Conservation (phyloP, 257 asterid species). For the Perilla frutescens region DNA sequence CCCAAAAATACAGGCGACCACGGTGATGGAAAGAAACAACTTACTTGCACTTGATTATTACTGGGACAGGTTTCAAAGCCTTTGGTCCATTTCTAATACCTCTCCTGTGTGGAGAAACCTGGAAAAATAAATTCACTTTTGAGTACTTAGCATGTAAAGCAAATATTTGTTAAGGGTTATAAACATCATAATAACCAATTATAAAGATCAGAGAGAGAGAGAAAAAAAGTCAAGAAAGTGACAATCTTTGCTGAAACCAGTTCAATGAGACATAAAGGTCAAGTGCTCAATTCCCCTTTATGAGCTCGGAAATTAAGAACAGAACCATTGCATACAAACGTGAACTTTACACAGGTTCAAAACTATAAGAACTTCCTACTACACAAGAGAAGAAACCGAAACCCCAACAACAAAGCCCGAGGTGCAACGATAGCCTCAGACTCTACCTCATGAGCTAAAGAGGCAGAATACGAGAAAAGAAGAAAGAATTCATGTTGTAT, state of each 20-base stretch:
- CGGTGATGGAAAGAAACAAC: slow-evolving; percentile 36
- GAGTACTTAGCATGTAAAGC: slow-evolving; percentile 20
- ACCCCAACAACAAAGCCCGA: slow-evolving; percentile 10
- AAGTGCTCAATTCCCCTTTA: neutral
- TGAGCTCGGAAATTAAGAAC: neutral
- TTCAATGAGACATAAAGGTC: neutral
- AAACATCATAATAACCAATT: neutral
- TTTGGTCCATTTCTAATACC: slow-evolving; percentile 97
- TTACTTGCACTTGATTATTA: slow-evolving; percentile 93
- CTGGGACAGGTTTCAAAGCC: slow-evolving; percentile 97
- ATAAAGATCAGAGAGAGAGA: neutral
- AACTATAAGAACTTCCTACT: neutral
- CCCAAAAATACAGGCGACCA: neutral
- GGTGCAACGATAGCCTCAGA: neutral
- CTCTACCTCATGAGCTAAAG: neutral
- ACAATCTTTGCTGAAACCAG: neutral
- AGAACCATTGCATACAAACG: neutral
- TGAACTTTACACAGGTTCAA: neutral
- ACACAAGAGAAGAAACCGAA: slow-evolving; percentile 10
- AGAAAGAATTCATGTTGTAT: neutral
- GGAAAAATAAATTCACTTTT: slow-evolving; percentile 41
- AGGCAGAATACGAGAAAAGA: neutral
- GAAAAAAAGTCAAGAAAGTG: neutral
- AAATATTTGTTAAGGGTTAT: neutral
- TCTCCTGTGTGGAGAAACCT: slow-evolving; percentile 83